phyloP scores from a whole-genome alignment of 495 filamentous ascomycete genomes.

The Podospora pseudopauciseta region DNA sequence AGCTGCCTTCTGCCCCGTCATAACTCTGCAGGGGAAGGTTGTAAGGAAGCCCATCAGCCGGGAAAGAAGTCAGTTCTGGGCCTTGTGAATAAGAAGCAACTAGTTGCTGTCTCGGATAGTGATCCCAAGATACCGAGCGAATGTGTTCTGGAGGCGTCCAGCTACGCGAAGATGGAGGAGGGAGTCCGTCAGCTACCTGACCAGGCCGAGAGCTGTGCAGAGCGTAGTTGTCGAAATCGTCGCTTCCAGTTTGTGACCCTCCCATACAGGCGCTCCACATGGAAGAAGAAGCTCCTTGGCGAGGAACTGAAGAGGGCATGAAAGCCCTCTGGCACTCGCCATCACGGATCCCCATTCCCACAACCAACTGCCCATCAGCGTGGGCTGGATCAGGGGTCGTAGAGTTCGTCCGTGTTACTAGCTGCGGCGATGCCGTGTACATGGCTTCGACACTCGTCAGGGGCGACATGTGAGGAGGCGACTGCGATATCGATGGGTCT shows the following conservation, averaged over 20 bases:
- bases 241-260: slow-evolving; percentile 16
- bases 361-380: slow-evolving; percentile 7
- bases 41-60: slow-evolving; percentile 2
- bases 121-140: slow-evolving; percentile 21
- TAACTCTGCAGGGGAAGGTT: slow-evolving; percentile 11
- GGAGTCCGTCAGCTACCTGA: slow-evolving; percentile 5
- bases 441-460: slow-evolving; percentile 13
- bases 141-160: slow-evolving; percentile 31
- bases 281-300: slow-evolving; percentile 8
- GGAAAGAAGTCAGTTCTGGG: slow-evolving; percentile 16
- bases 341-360: slow-evolving; percentile 12
- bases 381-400: slow-evolving; percentile 9
- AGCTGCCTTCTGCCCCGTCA: slow-evolving; percentile 12
- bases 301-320: slow-evolving; percentile 10
- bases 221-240: slow-evolving; percentile 29
- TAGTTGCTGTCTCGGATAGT: slow-evolving; percentile 6
- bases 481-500: slow-evolving; percentile 8
- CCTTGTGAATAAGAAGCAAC: background rate
- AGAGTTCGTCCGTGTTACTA: slow-evolving; percentile 9
- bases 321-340: slow-evolving; percentile 14
- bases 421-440: slow-evolving; percentile 16
- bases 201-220: slow-evolving; percentile 25
- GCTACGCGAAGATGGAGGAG: slow-evolving; percentile 27
- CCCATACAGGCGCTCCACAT: slow-evolving; percentile 22
- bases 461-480: slow-evolving; percentile 13